Percentiles rank a stretch among this genome's conserved stretches.
Conservation (phyloP, 2,329 filamentous ascomycete genomes). For the Epichloe bromicola region DNA sequence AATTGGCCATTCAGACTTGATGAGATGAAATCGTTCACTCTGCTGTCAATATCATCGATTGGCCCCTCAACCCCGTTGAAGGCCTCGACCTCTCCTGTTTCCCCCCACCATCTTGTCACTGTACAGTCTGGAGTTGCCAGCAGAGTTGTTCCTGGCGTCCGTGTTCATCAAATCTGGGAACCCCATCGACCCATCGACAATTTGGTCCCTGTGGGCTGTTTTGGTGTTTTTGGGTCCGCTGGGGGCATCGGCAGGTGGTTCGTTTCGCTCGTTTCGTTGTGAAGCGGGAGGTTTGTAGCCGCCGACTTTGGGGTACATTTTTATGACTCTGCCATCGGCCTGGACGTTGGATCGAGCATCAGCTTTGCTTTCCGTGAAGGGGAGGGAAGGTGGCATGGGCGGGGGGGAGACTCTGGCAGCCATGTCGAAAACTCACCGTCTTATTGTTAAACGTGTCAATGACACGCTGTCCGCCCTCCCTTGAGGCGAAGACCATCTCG, state of each 20-base stretch:
- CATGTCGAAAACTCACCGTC: slow-evolving; percentile 39
- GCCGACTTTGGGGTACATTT: slow-evolving; percentile 56
- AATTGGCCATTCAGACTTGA: too few species aligned
- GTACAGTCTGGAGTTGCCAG: slow-evolving; percentile 32
- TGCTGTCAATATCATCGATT: background rate
- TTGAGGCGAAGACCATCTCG: slow-evolving; percentile 62
- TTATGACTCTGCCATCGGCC: slow-evolving; percentile 63
- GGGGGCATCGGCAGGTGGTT: slow-evolving; percentile 18
- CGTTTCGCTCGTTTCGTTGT: slow-evolving; percentile 11
- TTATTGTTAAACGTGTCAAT: slow-evolving; percentile 68
- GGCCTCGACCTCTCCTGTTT: slow-evolving; percentile 16
- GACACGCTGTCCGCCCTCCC: slow-evolving; percentile 59
- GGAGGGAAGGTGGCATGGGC: background rate
- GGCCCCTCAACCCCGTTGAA: slow-evolving; percentile 10
- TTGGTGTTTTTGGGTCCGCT: slow-evolving; percentile 17
- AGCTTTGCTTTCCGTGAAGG: background rate
- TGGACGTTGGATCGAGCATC: slow-evolving; percentile 13
- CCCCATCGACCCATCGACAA: slow-evolving; percentile 41
- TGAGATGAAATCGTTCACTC: background rate
- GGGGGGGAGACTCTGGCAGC: background rate
- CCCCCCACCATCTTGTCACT: slow-evolving; percentile 32
- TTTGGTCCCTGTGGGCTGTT: slow-evolving; percentile 19
- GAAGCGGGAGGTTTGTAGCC: slow-evolving; percentile 19
- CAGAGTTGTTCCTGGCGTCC: slow-evolving; percentile 10
- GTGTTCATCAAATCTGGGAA: slow-evolving; percentile 36